Base-by-base conservation (phyloP, 352 stramenopile genomes). In the Globisporangium spiculum region DNA sequence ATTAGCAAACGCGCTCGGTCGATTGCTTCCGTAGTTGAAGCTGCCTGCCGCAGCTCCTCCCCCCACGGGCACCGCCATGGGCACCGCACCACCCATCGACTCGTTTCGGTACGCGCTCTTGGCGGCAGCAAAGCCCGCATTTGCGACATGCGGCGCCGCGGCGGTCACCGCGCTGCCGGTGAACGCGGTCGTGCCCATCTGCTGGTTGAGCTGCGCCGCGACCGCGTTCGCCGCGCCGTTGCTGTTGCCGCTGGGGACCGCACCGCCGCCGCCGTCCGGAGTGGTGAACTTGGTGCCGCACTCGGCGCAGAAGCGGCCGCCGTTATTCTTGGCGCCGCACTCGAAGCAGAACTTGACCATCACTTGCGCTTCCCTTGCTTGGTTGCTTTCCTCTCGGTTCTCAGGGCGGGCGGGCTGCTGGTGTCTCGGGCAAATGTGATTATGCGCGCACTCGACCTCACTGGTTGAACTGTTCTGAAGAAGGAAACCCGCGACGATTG, bases 331-430 rank as follows among this genome's bases (percentile, higher is more conserved):
- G 46, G 82, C 75, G 72, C 79, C 79, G 63, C 81, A 90, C 62
- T 90, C 74, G n/a, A 78, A 61, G 69, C 81, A 90, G 66, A 86
- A 86, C 70, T 86, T 86, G 62, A 66, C 58, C 81, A 88, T 88
- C 63, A 26, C 50, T 53, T 16, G 9, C 32, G 24, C 9, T 20
- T 4, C 4, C 14, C 18, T 18, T 4, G 18, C 14, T 58, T 58
- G 38, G 16, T 64, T 41, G 30, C 54, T 32, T 36, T 2, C 16
- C 46, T 53, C 22, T 36, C 32, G 22, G 36, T 59, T 30, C 24
- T 30, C 27, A 30, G 27, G 27, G 27, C 27, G 27, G 27, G 22
- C 12, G 20, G 5, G 56, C 57, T 27, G 6, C 34, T 48, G 8
- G n/a, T 26, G 30, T 24, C 6, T 4, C 5, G 10, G 10, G 22